Conservation (phyloP, 768 basidiomycete genomes). For the Trametes meyenii region DNA sequence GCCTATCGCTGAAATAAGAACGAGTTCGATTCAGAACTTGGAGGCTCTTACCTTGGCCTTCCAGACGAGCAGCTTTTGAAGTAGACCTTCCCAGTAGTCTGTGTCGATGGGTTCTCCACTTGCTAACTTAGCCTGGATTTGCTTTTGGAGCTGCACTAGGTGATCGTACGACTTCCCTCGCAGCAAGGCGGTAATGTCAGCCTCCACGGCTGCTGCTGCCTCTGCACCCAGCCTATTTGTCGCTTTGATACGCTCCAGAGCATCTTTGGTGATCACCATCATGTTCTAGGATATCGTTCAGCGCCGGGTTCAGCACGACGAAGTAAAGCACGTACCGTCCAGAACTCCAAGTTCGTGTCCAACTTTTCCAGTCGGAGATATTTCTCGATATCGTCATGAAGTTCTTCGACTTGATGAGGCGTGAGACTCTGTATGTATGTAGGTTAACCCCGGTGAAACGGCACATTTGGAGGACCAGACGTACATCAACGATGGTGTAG, state of each 20-base stretch:
- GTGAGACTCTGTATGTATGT: constrained; percentile 68
- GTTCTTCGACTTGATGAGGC: constrained; percentile 84
- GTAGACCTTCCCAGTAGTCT: constrained; percentile 95
- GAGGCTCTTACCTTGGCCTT: constrained; percentile 78
- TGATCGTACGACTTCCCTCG: constrained; percentile 87
- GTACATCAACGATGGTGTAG: constrained; percentile 93
- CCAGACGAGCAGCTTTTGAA: constrained; percentile 93
- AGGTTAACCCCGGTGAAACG: not conserved
- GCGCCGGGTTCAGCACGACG: not conserved
- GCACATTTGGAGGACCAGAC: constrained; percentile 31
- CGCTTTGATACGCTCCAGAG: constrained; percentile 72
- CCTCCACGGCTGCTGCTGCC: constrained; percentile 79
- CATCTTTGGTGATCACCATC: constrained; percentile 95
- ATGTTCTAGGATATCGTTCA: constrained; percentile 65
- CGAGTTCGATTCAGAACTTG: not conserved
- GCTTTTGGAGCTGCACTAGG: constrained; percentile 77
- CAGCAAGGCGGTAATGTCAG: constrained; percentile 80
- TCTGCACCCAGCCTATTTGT: constrained; percentile 66
- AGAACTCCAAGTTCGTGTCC: constrained; percentile 91
- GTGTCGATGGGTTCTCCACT: constrained; percentile 95
- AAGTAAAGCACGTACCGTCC: constrained; percentile 70
- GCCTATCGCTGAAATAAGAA: constrained; percentile 51
- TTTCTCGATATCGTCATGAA: constrained; percentile 92
- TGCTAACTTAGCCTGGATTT: constrained; percentile 84
- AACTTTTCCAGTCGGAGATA: constrained; percentile 87